Conservation (phyloP, 129 eudicot species). For the Tagetes erecta region DNA sequence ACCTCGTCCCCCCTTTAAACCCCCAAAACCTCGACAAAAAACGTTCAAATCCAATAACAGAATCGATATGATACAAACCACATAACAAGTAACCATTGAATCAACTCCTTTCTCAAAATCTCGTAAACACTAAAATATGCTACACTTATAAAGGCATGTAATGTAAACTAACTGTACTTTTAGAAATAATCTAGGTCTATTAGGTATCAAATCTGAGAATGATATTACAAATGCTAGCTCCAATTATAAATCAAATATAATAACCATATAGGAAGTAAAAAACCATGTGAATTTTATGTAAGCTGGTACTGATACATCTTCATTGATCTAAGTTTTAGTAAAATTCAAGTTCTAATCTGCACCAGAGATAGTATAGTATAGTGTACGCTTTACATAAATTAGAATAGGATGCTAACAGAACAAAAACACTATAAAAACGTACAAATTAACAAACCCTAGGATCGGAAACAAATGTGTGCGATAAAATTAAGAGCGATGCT, state of each 20-base stretch:
- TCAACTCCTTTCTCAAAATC: not conserved
- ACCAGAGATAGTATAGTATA: conserved; percentile 7
- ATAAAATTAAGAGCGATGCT: not conserved
- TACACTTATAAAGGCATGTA: not conserved
- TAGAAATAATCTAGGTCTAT: conserved; percentile 9
- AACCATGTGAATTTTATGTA: conserved; percentile 3
- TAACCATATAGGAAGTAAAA: not conserved
- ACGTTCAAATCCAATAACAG: not conserved
- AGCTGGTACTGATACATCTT: not conserved
- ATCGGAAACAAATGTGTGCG: conserved; percentile 5
- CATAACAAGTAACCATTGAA: not conserved
- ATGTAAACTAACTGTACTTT: not conserved
- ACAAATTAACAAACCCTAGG: not conserved
- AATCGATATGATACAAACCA: not conserved
- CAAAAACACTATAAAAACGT: not conserved
- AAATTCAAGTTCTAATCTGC: conserved; percentile 11
- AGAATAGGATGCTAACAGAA: not conserved
- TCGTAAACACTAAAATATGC: not conserved
- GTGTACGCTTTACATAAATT: not conserved
- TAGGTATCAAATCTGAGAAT: conserved; percentile 1
- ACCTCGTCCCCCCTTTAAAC: not conserved
- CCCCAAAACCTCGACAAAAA: not conserved
- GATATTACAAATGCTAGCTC: not conserved
- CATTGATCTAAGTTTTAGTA: conserved; percentile 2
- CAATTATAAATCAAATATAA: not conserved